Evolutionary conservation across 2,329 filamentous ascomycete genomes (phyloP), one percentile per base, ranked within the genome.

Genomic region (Nigrospora oryzae): DNA sequence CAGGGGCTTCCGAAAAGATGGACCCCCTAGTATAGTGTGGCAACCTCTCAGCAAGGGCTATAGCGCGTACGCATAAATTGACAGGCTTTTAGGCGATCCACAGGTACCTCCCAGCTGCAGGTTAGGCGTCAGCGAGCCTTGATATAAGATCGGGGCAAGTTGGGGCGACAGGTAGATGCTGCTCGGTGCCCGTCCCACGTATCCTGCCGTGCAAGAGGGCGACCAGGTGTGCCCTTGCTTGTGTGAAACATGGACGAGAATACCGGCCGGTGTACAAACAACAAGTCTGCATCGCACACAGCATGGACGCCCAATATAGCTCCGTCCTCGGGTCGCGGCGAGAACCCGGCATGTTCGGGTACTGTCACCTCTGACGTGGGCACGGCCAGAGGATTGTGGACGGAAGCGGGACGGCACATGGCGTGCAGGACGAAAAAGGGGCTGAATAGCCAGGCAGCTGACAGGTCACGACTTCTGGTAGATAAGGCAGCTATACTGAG

Each of bases 371-470:
- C 48, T 47, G 46, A 51, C 49, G 52, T 48, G 36, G 48, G 38
- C 40, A 48, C 23, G 19, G 36, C 46, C 40, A 48, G 42, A 51
- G 43, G 36, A 33, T 12, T 30, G 49, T 36, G 42, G 45, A 16
- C 48, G 51, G 45, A 45, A 49, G 45, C 56, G 57, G 55, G 48
- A 47, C 45, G 46, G 45, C 42, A 51, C 55, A 60, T 51, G 19
- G 42, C 23, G 34, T 5, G 16, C 5, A 7, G 11, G 6, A 13
- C 14, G 34, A 5, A 17, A 5, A 14, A 7, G 19, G 17, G 30
- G 16, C 17, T 31, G 40, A 16, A 42, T 42, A 42, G 13, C 40
- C 40, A 33, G 15, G 19, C 16, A 41, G 11, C 23, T 30, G 17
- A 28, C 23, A 28, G 23, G 23, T 28, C 8, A 28, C 10, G 23